Evolutionary conservation across 139 green algal genomes (phyloP).

Genomic region (Eudorina sp.): DNA sequence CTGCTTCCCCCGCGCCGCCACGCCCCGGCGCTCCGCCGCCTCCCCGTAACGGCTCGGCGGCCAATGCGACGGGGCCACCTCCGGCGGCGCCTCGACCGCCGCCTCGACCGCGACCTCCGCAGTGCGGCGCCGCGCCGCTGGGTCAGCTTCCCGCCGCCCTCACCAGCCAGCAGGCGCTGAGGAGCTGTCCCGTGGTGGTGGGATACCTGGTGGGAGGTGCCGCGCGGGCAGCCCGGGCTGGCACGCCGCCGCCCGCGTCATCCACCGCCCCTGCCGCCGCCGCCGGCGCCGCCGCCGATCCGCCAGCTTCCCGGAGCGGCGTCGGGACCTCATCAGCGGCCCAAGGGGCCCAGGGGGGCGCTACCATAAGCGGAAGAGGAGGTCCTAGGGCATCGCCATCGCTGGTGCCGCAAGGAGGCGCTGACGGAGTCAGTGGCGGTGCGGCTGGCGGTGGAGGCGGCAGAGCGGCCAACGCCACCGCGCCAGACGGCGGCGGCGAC

Average conservation of each 20-base stretch:
- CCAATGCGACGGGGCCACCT: too few species aligned
- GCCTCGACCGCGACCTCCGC: neutral
- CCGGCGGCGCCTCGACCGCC: neutral
- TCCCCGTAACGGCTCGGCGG: neutral
- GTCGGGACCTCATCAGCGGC: too few species aligned
- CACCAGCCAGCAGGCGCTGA: conserved; percentile 11
- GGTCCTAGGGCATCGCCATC: too few species aligned
- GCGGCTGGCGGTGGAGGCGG: neutral
- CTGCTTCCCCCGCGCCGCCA: neutral
- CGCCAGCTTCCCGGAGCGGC: neutral
- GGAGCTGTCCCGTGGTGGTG: conserved; percentile 34
- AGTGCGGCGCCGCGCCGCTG: neutral
- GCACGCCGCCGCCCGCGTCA: neutral
- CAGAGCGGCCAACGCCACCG: neutral
- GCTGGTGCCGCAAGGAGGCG: too few species aligned
- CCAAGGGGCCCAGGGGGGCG: too few species aligned
- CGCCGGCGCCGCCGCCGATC: neutral
- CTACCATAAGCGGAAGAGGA: too few species aligned
- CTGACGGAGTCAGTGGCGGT: neutral
- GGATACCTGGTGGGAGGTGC: neutral
- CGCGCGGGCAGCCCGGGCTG: neutral
- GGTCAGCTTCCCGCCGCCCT: neutral
- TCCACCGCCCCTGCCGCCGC: neutral
- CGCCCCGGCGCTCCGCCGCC: neutral
- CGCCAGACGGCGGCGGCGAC: neutral